Evolutionary conservation across 768 basidiomycete genomes (phyloP).

Genomic region (Phlegmacium glaucopus): DNA sequence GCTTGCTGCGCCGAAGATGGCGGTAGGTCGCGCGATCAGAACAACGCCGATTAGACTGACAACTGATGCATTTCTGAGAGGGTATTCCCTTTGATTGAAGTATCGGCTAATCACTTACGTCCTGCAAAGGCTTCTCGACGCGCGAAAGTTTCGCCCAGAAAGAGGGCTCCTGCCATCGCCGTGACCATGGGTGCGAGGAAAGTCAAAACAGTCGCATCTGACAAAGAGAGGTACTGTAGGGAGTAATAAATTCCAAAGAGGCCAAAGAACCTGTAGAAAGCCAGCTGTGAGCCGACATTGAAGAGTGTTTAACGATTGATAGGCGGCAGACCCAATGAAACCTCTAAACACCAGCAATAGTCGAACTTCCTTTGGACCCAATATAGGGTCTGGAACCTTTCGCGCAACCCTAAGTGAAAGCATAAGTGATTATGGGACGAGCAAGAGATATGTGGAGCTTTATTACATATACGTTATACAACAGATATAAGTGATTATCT

Average conservation of each 20-base stretch:
- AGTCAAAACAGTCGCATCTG: conserved; percentile 73
- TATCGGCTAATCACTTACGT: conserved; percentile 24
- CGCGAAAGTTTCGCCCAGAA: conserved; percentile 56
- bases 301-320: not conserved
- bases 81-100: not conserved
- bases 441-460: conserved; percentile 35
- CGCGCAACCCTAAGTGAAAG: conserved; percentile 2
- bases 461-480: conserved; percentile 50
- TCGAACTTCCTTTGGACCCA: conserved; percentile 71
- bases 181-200: conserved; percentile 72
- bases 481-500: conserved; percentile 29
- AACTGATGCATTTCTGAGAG: conserved; percentile 30
- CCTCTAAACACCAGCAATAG: conserved; percentile 55
- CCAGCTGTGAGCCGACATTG: not conserved
- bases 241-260: conserved; percentile 70
- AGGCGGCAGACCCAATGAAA: conserved; percentile 48
- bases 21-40: conserved; percentile 75
- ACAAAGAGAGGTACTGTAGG: conserved; percentile 70
- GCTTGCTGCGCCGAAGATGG: conserved; percentile 55
- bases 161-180: conserved; percentile 54
- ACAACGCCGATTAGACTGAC: conserved; percentile 74
- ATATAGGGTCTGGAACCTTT: conserved; percentile 43
- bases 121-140: conserved; percentile 51
- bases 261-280: conserved; percentile 57
- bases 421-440: not conserved